Base-by-base conservation (phyloP, 192 early-diverging fungal species). In the Gaertneriomyces sp. region DNA sequence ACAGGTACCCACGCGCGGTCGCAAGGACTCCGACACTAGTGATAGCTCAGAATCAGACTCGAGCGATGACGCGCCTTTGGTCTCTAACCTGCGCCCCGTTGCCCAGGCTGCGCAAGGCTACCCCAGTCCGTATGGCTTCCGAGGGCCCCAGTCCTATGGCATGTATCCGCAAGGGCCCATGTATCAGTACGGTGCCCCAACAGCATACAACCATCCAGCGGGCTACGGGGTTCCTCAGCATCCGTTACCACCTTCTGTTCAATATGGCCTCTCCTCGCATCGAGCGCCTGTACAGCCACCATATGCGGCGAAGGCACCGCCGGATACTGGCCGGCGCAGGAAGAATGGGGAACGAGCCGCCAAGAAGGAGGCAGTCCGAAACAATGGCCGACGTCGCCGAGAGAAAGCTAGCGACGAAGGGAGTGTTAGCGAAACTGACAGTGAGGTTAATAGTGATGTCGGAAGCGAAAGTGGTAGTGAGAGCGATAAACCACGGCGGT, bases 41-140 rank as follows among this genome's bases (percentile, higher is more conserved):
- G 49, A 51, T 51, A 20, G n/a, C n/a, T 51, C 49, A 51, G 49
- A 51, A 6, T 17, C n/a, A 17, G 49, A 51, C n/a, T 51, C 49
- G n/a, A 51, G n/a, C n/a, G 49, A 51, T 51, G 49, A 51, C 6
- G 49, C n/a, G 49, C 49, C 49, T n/a, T 20, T 51, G n/a, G 49
- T 51, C 20, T n/a, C 49, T 5, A n/a, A 6, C 20, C n/a, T 51
- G 49, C 49, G 49, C n/a, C 49, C 49, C 5, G 3, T n/a, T 20
- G 49, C n/a, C 3, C 20, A 51, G n/a, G 4, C 49, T 0, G 49
- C n/a, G 49, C 49, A 51, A 5, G 49, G 49, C 49, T 51, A 51
- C 49, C 4, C 49, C 20, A 20, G 4, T 51, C 49, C 49, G n/a
- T 51, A 51, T 51, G 49, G 49, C 6, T n/a, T n/a, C 6, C 49